Evolutionary conservation across 257 asterid species (phyloP), one percentile per base, ranked within the genome.

Genomic region (Solanum dulcamara): DNA sequence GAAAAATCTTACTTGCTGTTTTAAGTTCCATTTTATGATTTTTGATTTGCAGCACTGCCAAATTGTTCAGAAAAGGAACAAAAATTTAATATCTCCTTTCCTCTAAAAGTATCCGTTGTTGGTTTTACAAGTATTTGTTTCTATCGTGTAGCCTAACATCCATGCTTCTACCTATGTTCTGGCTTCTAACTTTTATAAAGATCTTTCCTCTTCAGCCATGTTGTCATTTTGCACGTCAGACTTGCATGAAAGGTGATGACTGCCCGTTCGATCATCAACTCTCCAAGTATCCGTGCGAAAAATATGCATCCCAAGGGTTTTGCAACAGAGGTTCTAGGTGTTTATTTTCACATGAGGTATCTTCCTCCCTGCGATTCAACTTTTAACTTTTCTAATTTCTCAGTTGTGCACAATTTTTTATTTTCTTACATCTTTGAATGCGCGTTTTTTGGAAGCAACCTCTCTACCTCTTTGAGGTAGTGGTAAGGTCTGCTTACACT

Each of bases 181-280:
- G 64, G 64, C 18, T 48, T 48, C 64, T 48, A 79, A 79, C 17
- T 20, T 46, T 48, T 77, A 42, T 46, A 28, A 79, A 48, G 9
- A 28, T 79, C 81, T 75, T 79, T 48, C 40, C 60, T 28, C 91
- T 91, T 90, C 94, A 96, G 99, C 97, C 99, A 83, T 95, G 98
- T 62, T 83, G 91, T 51, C 93, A 94, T 91, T 95, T 96, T 89
- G 99, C 98, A 72, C 96, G 97, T 11, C 91, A 90, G 85, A 85
- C 95, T 87, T 96, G 99, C 93, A 92, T 96, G 99, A 96, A 96
- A 92, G 99, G 99, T 85, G 97, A 96, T 64, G 92, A 91, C 77
- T 96, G 98, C 86, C 98, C 98, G 22, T 95, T 64, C 87, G 99
- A 96, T 86, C 99, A 96, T 83, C 89, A 93, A 84, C 98, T 96